phyloP scores from a whole-genome alignment of 1,284 basidiomycete genomes.

The Kalmanozyma brasiliensis region DNA sequence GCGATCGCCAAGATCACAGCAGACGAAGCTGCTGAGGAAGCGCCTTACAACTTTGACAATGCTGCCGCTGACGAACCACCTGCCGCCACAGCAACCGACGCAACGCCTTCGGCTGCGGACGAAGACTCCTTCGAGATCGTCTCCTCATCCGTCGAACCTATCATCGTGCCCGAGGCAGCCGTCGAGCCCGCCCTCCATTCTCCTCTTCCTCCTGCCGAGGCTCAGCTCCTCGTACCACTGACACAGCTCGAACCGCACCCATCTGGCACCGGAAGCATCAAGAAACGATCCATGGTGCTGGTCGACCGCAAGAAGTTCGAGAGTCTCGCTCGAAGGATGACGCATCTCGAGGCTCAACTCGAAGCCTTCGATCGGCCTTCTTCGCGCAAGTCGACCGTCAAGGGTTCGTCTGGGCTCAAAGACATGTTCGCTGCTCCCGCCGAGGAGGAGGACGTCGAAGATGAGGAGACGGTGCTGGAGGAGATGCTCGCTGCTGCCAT shows the following conservation, averaged over 20 bases:
- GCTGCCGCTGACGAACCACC: no score
- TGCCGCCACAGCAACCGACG: no score
- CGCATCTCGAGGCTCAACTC: constrained; percentile 43
- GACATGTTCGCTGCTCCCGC: constrained; percentile 16
- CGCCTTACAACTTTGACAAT: no score
- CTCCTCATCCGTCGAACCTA: no score
- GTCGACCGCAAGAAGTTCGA: constrained; percentile 60
- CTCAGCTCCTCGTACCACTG: constrained; percentile 48
- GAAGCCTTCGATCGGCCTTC: constrained; percentile 7
- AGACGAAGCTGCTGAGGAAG: no score
- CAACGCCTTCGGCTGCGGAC: neutral
- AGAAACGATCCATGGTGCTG: constrained; percentile 57
- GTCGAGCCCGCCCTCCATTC: neutral
- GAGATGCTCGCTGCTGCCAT: constrained; percentile 8
- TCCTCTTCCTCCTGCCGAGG: neutral
- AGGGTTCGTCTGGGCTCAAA: constrained; percentile 3
- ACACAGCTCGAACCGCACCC: constrained; percentile 49
- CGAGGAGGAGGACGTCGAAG: neutral
- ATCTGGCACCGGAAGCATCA: constrained; percentile 56
- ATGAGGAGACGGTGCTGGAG: constrained; percentile 15
- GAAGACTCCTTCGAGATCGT: neutral
- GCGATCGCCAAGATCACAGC: neutral
- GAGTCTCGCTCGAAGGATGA: constrained; percentile 54
- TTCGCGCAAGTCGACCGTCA: no score
- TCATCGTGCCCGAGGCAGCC: neutral